Evolutionary conservation across 2,329 filamentous ascomycete species (phyloP).

Genomic region (Chaetomium olivaceum): DNA sequence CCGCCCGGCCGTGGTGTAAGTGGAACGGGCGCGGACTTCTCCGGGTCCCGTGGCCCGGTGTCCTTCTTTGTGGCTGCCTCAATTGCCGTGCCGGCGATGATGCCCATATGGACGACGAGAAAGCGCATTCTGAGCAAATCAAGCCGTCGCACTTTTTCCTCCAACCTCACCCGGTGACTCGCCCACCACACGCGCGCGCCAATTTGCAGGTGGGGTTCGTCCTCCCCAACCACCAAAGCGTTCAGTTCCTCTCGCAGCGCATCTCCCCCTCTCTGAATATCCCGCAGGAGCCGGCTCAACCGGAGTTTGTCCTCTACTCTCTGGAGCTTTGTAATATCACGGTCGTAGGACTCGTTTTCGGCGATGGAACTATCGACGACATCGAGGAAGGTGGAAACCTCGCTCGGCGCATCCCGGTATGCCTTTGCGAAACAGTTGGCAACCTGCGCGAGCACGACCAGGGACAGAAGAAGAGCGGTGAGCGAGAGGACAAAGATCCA

Average conservation of each 20-base stretch:
- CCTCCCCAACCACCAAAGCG: constrained; percentile 50
- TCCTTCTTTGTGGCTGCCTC: constrained; percentile 42
- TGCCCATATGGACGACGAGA: constrained; percentile 63
- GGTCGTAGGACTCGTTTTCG: constrained; percentile 65
- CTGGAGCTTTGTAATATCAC: constrained; percentile 58
- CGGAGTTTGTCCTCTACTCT: constrained; percentile 64
- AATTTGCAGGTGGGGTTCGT: constrained; percentile 46
- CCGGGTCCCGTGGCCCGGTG: constrained; percentile 34
- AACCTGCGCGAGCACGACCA: constrained; percentile 56
- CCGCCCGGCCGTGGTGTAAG: constrained; percentile 24
- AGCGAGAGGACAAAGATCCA: constrained; percentile 60
- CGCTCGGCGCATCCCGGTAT: constrained; percentile 58
- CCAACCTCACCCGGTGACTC: constrained; percentile 52
- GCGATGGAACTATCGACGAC: constrained; percentile 62
- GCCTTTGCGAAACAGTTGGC: constrained; percentile 55
- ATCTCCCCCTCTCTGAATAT: constrained; percentile 62
- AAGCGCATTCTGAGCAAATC: constrained; percentile 66
- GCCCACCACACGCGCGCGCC: constrained; percentile 60
- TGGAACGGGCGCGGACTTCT: constrained; percentile 34
- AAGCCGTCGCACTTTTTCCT: constrained; percentile 59
- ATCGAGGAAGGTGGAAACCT: constrained; percentile 60
- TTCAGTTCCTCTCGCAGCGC: constrained; percentile 63
- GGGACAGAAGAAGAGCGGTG: constrained; percentile 58
- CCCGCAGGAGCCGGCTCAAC: constrained; percentile 57
- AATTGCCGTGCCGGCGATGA: constrained; percentile 47